Evolutionary conservation across 305 asterid species (phyloP).

Genomic region (Solanum hybrid): DNA sequence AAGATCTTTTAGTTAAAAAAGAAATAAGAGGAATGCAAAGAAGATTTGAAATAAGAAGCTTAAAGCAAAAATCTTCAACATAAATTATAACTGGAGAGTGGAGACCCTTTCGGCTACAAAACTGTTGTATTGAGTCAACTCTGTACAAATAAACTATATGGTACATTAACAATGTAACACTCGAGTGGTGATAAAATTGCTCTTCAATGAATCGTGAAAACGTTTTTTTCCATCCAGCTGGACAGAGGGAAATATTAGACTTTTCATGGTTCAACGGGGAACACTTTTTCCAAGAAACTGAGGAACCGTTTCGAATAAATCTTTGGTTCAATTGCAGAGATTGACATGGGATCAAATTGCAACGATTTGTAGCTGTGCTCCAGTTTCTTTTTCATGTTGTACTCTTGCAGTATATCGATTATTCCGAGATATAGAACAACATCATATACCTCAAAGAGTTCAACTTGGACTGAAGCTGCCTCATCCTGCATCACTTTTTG

Average conservation of each 20-base stretch:
- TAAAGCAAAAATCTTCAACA: neutral
- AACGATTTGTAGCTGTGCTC: conserved; percentile 68
- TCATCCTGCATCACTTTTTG: conserved; percentile 52
- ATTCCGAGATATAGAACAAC: conserved; percentile 88
- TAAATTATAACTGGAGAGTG: neutral
- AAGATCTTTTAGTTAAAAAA: neutral
- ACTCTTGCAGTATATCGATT: conserved; percentile 81
- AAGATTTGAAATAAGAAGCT: neutral
- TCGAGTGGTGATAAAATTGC: neutral
- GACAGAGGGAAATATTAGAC: neutral
- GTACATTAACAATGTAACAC: neutral
- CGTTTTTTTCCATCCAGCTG: neutral
- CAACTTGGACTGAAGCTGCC: conserved; percentile 48
- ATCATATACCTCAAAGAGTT: conserved; percentile 88
- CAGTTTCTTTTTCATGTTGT: conserved; percentile 65
- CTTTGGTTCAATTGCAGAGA: conserved; percentile 70
- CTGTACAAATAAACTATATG: neutral
- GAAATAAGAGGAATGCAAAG: neutral
- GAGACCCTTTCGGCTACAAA: neutral
- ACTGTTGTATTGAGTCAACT: neutral
- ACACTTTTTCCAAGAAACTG: conserved; percentile 56
- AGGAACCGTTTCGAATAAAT: conserved; percentile 66
- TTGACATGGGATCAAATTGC: conserved; percentile 56
- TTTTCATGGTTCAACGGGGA: conserved; percentile 42
- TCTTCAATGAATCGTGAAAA: neutral